phyloP scores from a whole-genome alignment of 257 asterid species.

The Plantago elongata region DNA sequence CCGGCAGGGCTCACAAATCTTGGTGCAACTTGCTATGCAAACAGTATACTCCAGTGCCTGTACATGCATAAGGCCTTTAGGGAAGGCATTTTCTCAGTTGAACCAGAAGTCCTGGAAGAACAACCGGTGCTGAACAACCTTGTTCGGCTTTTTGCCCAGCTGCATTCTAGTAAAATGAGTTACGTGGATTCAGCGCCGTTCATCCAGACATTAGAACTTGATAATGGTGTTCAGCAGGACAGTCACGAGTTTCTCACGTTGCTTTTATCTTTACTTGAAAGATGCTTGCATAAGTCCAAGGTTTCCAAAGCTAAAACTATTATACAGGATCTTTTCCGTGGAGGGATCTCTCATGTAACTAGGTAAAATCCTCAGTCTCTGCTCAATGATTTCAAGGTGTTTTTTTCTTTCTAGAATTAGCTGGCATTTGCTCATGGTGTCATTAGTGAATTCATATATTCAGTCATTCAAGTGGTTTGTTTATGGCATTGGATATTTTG shows the following conservation, averaged over 20 bases:
- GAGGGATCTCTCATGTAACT: conserved; percentile 94
- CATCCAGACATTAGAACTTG: conserved; percentile 84
- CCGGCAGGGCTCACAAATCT: conserved; percentile 98
- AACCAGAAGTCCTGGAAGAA: conserved; percentile 57
- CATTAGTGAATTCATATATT: no score
- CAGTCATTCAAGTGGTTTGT: no score
- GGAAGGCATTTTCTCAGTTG: conserved; percentile 85
- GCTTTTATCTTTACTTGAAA: conserved; percentile 88
- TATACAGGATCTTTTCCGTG: conserved; percentile 92
- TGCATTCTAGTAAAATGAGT: conserved; percentile 85
- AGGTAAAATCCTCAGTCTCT: conserved; percentile 33
- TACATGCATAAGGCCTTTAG: conserved; percentile 87
- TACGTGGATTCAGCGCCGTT: conserved; percentile 97
- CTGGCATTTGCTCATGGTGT: no score
- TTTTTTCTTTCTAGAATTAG: no score
- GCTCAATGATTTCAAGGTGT: no score
- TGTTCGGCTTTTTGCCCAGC: conserved; percentile 78
- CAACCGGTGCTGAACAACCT: conserved; percentile 80
- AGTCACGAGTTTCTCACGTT: conserved; percentile 95
- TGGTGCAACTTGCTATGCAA: conserved; percentile 99
- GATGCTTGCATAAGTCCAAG: conserved; percentile 68
- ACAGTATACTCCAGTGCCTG: conserved; percentile 88
- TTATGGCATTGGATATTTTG: no score
- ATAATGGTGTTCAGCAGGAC: conserved; percentile 96
- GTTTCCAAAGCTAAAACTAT: conserved; percentile 68